A percentile compares a stretch with the other conserved stretches of the same genome.
These are phyloP conservation scores for Linaria vulgaris DNA, from an alignment of 257 asterid genomes.

Conservation along the genomic window DNA sequence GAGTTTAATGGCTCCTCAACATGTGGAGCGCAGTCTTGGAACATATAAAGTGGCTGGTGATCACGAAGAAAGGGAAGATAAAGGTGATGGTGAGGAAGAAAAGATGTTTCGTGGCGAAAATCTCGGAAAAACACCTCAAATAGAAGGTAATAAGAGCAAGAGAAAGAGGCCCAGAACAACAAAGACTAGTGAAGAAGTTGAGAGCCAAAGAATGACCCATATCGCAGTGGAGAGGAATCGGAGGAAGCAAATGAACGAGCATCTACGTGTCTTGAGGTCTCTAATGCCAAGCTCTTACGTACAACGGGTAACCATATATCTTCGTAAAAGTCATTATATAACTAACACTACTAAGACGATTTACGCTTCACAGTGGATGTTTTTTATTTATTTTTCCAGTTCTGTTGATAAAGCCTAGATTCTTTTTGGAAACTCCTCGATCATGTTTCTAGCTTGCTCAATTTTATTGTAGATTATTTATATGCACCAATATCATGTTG, in stretches of 20 bases:
- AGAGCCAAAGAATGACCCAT: conserved; percentile 96
- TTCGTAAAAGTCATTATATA: too few species aligned
- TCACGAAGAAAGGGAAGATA: conserved; percentile 23
- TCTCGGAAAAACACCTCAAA: conserved; percentile 29
- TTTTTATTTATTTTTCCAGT: too few species aligned
- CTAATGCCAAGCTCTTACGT: conserved; percentile 98
- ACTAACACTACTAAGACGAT: too few species aligned
- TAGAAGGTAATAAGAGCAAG: conserved; percentile 47
- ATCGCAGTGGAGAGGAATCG: conserved; percentile 91
- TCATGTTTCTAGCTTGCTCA: too few species aligned
- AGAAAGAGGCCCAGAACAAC: conserved; percentile 63
- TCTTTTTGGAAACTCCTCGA: too few species aligned
- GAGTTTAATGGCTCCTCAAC: conserved; percentile 30
- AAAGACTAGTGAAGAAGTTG: conserved; percentile 86
- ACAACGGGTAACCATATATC: conserved; percentile 60
- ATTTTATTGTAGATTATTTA: too few species aligned
- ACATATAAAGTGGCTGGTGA: conserved; percentile 8
- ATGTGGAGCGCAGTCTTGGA: conserved; percentile 29
- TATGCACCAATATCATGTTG: too few species aligned
- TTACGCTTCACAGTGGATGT: too few species aligned
- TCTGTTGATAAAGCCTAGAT: too few species aligned
- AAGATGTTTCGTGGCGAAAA: conserved; percentile 44
- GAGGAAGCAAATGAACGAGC: conserved; percentile 95
- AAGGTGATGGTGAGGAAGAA: conserved; percentile 2
- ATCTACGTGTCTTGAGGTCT: conserved; percentile 81